Base-by-base conservation (phyloP, 1,284 basidiomycete species). In the Austroboletus niveus region DNA sequence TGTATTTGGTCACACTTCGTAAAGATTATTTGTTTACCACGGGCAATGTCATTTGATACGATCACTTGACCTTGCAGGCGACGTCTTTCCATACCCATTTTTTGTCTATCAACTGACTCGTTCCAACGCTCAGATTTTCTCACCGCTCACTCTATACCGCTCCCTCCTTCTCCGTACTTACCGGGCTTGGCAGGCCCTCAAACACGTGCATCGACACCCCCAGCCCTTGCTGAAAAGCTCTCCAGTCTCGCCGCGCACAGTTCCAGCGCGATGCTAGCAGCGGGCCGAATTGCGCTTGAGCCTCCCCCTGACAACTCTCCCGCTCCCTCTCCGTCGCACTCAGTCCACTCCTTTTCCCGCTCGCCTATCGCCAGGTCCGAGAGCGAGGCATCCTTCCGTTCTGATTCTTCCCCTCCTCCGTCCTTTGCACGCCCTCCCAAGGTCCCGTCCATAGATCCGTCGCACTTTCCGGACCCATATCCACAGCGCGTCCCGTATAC, bases 381-480 rank as follows among this genome's bases (percentile, higher is more conserved):
- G 39, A 61, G 70, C 39, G 77, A 79, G 31, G 62, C 71, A 51
- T 67, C 64, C 42, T 64, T 69, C 50, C 65, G 65, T 41, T 70
- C 69, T 41, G 74, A 77, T 53, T 62, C 69, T 39, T 68, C 68
- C 47, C 69, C 68, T 52, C 69, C 67, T 30, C 68, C 59, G 27
- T 68, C 68, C 52, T 77, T 77, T 59, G 69, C 73, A 48, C 75
- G 75, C 44, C 78, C 77, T 35, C 74, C 77, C 27, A 78, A 78
- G 57, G 63, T 65, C 34, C 57, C 75, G 48, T 60, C 71, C 14
- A 71, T 84, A 44, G 85, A 87, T 67, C 83, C 85, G 29, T 75
- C 79, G 4, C 82, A 80, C 47, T 87, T 81, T 47, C 77, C 78
- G 3, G 78, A 80, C 53, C 78, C 77, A 8, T 79, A 70, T 56